phyloP scores from a whole-genome alignment of 2,329 filamentous ascomycete species.

The Trichoderma koningii region DNA sequence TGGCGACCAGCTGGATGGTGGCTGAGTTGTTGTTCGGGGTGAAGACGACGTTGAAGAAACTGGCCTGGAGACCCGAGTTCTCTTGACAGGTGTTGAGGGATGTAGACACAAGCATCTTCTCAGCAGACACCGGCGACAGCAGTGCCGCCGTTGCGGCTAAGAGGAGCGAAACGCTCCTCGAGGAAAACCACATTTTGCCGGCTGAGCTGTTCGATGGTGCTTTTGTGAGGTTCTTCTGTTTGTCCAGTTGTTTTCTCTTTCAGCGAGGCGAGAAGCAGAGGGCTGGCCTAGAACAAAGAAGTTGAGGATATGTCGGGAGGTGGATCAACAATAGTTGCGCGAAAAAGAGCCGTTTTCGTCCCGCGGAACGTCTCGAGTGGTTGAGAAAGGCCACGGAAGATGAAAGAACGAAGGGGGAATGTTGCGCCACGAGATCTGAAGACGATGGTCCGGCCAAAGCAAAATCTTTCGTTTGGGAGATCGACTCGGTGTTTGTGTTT shows the following conservation, averaged over 20 bases:
- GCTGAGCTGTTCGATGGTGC: not conserved
- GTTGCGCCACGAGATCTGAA: conserved; percentile 7
- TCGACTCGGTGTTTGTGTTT: not conserved
- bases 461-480: not conserved
- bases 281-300: not conserved
- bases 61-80: conserved; percentile 83
- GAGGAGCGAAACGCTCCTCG: conserved; percentile 21
- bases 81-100: conserved; percentile 84
- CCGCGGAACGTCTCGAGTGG: conserved; percentile 23
- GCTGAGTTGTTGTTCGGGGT: conserved; percentile 74
- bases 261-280: not conserved
- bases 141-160: conserved; percentile 49
- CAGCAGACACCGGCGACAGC: conserved; percentile 48
- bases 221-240: not conserved
- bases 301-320: not conserved
- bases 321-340: not conserved
- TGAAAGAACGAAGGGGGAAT: not conserved
- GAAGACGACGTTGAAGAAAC: conserved; percentile 82
- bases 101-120: conserved; percentile 71
- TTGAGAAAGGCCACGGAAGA: conserved; percentile 6
- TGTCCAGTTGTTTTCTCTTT: not conserved
- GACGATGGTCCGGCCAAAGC: conserved; percentile 22
- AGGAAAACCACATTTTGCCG: conserved; percentile 19
- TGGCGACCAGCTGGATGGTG: conserved; percentile 73
- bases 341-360: conserved; percentile 24